Conservation (phyloP, 2,329 filamentous ascomycete genomes). For the Septoria linicola region DNA sequence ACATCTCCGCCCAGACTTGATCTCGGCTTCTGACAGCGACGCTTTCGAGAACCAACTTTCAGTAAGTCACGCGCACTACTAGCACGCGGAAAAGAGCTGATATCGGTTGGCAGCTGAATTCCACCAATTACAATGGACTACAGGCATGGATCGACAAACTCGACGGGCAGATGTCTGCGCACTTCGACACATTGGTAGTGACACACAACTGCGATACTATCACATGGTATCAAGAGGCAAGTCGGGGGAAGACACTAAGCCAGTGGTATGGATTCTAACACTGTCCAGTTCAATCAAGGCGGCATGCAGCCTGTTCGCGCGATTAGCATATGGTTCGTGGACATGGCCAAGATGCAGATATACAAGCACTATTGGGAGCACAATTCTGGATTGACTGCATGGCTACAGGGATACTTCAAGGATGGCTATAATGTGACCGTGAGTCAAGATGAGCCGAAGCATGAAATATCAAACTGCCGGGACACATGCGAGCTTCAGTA, state of each 20-base stretch:
- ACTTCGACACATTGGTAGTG: conserved; percentile 2
- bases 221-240: conserved; percentile 11
- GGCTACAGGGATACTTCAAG: conserved; percentile 3
- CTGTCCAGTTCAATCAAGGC: not conserved
- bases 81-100: not conserved
- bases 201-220: conserved; percentile 12
- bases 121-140: conserved; percentile 4
- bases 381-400: conserved; percentile 7
- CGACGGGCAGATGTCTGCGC: not conserved
- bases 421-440: not conserved
- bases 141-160: conserved; percentile 7
- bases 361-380: conserved; percentile 12
- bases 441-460: not conserved
- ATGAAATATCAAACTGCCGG: not conserved
- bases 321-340: conserved; percentile 12
- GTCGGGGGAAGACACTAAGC: too few species aligned
- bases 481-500: too few species aligned
- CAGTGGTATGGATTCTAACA: too few species aligned
- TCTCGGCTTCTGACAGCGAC: conserved; percentile 9
- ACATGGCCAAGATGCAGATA: not conserved
- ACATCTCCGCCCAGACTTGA: conserved; percentile 5
- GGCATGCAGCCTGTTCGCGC: conserved; percentile 3
- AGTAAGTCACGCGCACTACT: not conserved
- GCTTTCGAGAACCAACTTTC: conserved; percentile 11
- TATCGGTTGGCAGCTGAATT: not conserved